Evolutionary conservation across 495 filamentous ascomycete genomes (phyloP), one percentile per base, ranked within the genome.

Genomic region (Penicillium atrosanguineum): DNA sequence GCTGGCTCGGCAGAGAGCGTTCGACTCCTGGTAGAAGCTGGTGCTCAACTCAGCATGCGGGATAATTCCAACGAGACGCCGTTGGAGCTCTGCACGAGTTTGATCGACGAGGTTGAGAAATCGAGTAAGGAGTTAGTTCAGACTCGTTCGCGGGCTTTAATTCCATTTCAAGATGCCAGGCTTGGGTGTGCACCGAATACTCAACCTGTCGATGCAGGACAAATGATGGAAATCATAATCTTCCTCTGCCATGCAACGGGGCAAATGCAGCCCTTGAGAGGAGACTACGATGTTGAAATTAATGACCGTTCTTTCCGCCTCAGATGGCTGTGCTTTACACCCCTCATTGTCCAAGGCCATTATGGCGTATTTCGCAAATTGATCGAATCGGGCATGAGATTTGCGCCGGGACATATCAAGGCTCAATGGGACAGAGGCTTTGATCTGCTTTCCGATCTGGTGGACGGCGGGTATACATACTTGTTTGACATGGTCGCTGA

Each of bases 401-500:
- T 48, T 21, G 9, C 16, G 11, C 46, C 4, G 26, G 26, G 26
- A 28, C 4, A 28, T 4, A 28, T 28, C 26, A 28, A 28, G 26
- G 26, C 4, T 28, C 21, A 16, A 18, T 21, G 4, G n/a, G 6
- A 48, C 15, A 16, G 0, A 25, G 7, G 20, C 19, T 34, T 26
- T 37, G 48, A 50, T 7, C 9, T 50, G 8, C 51, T 53, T 18
- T 47, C 51, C 18, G n/a, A 37, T 5, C 36, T 47, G 6, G 37
- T 34, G 14, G 9, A 42, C 8, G 44, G 51, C 37, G 36, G 51
- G 20, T 48, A 46, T 41, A 26, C 18, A 2, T 41, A 42, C 25
- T 7, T 53, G 36, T 47, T 47, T 16, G 26, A 47, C 19, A 31
- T 53, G 21, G 40, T 53, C 36, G 50, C 50, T 8, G 31, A 41